A percentile compares a stretch with the other conserved stretches of the same genome.
phyloP scores from a whole-genome alignment of 176 grass and related monocot genomes.

The Bonia amplexicaulis region DNA sequence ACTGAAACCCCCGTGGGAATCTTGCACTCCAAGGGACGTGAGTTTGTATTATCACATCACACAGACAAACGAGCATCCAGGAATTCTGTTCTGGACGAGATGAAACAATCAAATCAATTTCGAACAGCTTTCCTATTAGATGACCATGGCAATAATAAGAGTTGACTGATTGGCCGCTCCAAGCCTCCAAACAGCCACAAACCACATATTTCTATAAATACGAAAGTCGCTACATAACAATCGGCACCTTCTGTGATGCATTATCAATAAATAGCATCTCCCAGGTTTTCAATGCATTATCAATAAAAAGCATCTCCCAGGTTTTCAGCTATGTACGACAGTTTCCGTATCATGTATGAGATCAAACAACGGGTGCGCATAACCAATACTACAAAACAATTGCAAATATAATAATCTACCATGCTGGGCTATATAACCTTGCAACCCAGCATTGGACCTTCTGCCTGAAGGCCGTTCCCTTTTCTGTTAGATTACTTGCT shows the following conservation, averaged over 20 bases:
- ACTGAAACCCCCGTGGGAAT: not conserved
- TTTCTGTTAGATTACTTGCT: constrained; percentile 37
- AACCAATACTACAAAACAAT: not conserved
- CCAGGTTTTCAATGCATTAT: not conserved
- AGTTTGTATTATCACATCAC: not conserved
- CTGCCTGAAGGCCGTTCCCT: constrained; percentile 24
- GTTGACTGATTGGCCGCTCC: not conserved
- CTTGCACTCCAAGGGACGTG: not conserved
- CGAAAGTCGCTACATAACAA: not conserved
- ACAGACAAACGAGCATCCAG: not conserved
- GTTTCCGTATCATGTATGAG: not conserved
- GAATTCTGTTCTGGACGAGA: not conserved
- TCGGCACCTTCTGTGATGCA: not conserved
- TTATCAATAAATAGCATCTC: constrained; percentile 4
- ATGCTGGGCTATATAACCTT: constrained; percentile 21
- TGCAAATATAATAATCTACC: constrained; percentile 21
- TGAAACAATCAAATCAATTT: not conserved
- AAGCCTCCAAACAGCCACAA: not conserved
- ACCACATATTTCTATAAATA: not conserved
- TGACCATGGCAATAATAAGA: not conserved
- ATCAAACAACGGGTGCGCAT: not conserved
- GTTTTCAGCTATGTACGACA: not conserved
- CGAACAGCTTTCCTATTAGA: not conserved
- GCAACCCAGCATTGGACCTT: constrained; percentile 21
- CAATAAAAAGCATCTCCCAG: not conserved